Evolutionary conservation across 2,329 filamentous ascomycete genomes (phyloP).

Genomic region (Mycosphaerelloides madeirae): DNA sequence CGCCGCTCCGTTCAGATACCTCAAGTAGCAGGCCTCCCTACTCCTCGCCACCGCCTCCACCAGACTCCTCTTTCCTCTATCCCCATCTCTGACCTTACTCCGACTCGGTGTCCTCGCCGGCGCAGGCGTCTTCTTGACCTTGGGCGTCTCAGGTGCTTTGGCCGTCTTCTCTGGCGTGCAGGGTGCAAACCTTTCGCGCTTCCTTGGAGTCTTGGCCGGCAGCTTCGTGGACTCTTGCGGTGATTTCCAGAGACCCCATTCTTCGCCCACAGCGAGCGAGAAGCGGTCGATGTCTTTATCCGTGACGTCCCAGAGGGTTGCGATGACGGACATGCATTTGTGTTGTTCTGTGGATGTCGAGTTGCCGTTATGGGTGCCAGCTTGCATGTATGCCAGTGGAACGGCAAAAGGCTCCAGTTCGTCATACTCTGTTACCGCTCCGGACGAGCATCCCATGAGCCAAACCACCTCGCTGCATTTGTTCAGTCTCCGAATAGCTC

Average conservation of each 20-base stretch:
- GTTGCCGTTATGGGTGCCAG: conserved; percentile 51
- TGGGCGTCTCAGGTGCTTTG: conserved; percentile 33
- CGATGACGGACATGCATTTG: conserved; percentile 66
- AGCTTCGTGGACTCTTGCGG: conserved; percentile 17
- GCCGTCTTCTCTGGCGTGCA: conserved; percentile 27
- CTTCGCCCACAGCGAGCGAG: conserved; percentile 69
- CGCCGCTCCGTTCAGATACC: conserved; percentile 88
- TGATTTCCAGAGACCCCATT: conserved; percentile 67
- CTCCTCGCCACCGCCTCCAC: conserved; percentile 77
- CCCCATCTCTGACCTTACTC: conserved; percentile 25
- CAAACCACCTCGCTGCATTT: conserved; percentile 53
- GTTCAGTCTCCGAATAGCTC: conserved; percentile 69
- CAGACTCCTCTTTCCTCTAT: conserved; percentile 47
- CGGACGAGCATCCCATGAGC: conserved; percentile 92
- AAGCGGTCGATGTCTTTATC: conserved; percentile 96
- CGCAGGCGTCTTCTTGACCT: conserved; percentile 28
- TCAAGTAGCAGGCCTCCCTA: conserved; percentile 74
- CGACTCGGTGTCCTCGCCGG: conserved; percentile 28
- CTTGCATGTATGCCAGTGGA: conserved; percentile 86
- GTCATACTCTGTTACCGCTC: conserved; percentile 71
- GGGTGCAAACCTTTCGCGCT: conserved; percentile 21
- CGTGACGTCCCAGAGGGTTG: conserved; percentile 96
- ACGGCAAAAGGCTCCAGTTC: conserved; percentile 89
- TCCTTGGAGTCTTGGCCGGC: conserved; percentile 27
- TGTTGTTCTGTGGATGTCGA: neutral